Base-by-base conservation (phyloP, 257 asterid species). In the Petunia secreta region DNA sequence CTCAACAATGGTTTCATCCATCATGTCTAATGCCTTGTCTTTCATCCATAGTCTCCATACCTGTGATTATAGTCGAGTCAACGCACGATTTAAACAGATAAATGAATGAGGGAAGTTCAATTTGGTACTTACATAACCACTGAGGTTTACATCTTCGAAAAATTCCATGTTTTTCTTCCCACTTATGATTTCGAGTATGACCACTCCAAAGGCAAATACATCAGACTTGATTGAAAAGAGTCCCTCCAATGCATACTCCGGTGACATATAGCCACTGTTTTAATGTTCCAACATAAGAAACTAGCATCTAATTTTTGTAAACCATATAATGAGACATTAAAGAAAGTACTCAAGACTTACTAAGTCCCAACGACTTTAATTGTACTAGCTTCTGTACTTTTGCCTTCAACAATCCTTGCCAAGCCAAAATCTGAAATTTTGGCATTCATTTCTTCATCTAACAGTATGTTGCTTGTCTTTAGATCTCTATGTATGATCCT, bases 11-110 rank as follows among this genome's bases (percentile, higher is more conserved):
- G 64, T 79, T 37, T 37, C 59, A 66, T 85, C 85, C 11, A 83
- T 37, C 6, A 83, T 5, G 13, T 83, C 80, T 67, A 85, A 3
- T 11, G 83, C 67, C 43, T 75, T 85, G 7, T 65, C 64, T 77
- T 74, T 84, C 53, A 78, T 59, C 88, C 88, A 83, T 2, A 85
- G 80, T 60, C 52, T 83, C 86, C 88, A 85, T 38, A 73, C 83
- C 86, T 85, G 55, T 54, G 10, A 59, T 9, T 3, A 10, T 38
- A 6, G 14, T 25, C 11, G 5, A 69, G 50, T 69, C 38, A 8
- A n/a, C 41, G 11, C 38, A 48, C 38, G 36, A 8, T 2, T 7
- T 36, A n/a, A 37, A 25, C 2, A 54, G 7, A 38, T 11, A 36
- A n/a, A 38, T 76, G 1, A 55, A 16, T 39, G 62, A 13, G 50